Evolutionary conservation across 2,329 filamentous ascomycete species (phyloP).

Genomic region (Cryphonectria naterciae): DNA sequence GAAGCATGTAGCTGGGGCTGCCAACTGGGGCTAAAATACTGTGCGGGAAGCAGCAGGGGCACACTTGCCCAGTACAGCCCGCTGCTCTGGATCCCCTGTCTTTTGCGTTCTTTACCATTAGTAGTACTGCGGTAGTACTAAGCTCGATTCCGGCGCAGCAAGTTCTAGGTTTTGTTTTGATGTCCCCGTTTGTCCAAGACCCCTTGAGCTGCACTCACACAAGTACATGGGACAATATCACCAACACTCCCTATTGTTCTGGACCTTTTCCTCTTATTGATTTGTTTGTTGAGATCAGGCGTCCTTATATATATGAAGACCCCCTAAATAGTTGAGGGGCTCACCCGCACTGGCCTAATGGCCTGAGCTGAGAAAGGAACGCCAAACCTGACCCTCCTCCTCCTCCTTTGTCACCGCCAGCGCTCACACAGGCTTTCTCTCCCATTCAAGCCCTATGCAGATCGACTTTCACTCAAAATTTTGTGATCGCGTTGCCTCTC

Average conservation of each 20-base stretch:
- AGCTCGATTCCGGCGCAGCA: conserved; percentile 20
- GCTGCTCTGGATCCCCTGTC: background rate
- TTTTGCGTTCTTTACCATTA: no score
- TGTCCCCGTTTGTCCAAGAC: background rate
- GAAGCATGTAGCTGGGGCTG: no score
- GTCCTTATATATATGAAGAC: background rate
- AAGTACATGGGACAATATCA: conserved; percentile 23
- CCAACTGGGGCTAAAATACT: background rate
- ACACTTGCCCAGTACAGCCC: background rate
- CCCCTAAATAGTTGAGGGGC: background rate
- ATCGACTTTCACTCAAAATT: background rate
- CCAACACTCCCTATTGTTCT: conserved; percentile 17
- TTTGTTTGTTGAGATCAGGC: background rate
- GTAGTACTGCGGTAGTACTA: background rate
- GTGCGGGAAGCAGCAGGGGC: background rate
- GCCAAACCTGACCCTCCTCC: background rate
- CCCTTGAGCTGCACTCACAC: conserved; percentile 3
- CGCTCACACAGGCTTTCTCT: background rate
- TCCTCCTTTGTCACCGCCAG: background rate
- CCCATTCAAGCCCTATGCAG: background rate
- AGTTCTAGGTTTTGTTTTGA: background rate
- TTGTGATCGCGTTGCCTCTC: background rate
- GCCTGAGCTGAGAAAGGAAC: background rate
- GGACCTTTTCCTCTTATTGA: background rate
- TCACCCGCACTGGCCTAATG: background rate